Percentiles rank a stretch among this genome's conserved stretches.
Conservation (phyloP, 345 rosid genomes). For the Linum tenue region DNA sequence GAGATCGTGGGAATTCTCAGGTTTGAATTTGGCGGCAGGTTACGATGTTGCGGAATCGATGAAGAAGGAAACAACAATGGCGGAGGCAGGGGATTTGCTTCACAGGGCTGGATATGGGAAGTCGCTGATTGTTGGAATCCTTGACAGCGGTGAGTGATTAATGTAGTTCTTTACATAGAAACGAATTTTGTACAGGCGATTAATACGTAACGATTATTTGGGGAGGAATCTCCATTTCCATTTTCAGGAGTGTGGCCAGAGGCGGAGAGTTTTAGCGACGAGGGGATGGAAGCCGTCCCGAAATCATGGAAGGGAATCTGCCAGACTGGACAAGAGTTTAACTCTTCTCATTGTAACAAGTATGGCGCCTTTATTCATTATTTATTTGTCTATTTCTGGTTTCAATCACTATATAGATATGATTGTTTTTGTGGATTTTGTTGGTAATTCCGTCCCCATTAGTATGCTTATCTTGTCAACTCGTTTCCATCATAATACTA, state of each 20-base stretch:
- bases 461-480: no score
- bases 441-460: no score
- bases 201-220: conserved; percentile 13
- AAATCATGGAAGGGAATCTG: conserved; percentile 87
- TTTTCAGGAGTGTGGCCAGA: conserved; percentile 87
- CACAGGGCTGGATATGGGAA: conserved; percentile 52
- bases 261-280: conserved; percentile 62
- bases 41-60: not conserved
- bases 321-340: conserved; percentile 52
- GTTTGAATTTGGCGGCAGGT: conserved; percentile 28
- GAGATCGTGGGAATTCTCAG: conserved; percentile 84
- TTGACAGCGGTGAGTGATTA: conserved; percentile 55
- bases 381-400: not conserved
- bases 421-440: no score
- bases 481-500: no score
- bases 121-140: conserved; percentile 54
- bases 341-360: conserved; percentile 79
- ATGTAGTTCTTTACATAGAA: not conserved
- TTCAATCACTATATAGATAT: no score
- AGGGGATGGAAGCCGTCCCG: conserved; percentile 71
- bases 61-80: conserved; percentile 6
- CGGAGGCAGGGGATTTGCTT: conserved; percentile 17
- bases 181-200: not conserved
- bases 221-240: not conserved
- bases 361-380: conserved; percentile 3